A percentile compares a stretch with the other conserved stretches of the same genome.
These are phyloP conservation scores for Vicia sativa DNA, from an alignment of 306 rosid species.

Conservation along the genomic window DNA sequence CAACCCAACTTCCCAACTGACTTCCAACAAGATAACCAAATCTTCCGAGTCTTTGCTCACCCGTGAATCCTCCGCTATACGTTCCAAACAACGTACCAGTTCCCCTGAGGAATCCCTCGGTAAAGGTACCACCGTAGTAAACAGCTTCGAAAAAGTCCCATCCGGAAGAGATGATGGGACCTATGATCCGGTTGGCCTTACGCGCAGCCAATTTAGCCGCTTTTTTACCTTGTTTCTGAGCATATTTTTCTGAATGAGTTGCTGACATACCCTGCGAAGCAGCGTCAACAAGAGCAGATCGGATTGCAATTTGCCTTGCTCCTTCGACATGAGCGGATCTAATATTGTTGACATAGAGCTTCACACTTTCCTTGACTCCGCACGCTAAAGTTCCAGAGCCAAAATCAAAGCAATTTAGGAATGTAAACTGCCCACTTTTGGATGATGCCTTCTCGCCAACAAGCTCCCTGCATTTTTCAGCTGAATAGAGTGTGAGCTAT, in stretches of 20 bases:
- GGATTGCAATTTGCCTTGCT: constrained; percentile 55
- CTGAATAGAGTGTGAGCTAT: constrained; percentile 39
- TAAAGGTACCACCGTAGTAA: constrained; percentile 73
- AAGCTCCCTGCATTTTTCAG: constrained; percentile 85
- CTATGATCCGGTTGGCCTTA: constrained; percentile 63
- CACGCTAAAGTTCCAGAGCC: constrained; percentile 71
- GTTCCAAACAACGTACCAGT: constrained; percentile 75
- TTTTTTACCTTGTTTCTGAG: constrained; percentile 67
- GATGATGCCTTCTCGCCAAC: constrained; percentile 83
- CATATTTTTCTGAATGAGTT: constrained; percentile 57
- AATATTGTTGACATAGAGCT: constrained; percentile 68
- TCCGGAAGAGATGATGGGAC: constrained; percentile 83
- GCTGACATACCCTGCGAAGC: constrained; percentile 54
- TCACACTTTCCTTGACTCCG: constrained; percentile 75
- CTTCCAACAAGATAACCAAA: constrained; percentile 91
- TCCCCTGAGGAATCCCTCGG: constrained; percentile 79
- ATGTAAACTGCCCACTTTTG: constrained; percentile 73
- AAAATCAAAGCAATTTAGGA: constrained; percentile 78
- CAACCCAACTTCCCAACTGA: constrained; percentile 87
- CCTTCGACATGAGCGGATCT: constrained; percentile 73
- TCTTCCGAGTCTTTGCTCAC: constrained; percentile 80
- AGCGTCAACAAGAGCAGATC: constrained; percentile 60
- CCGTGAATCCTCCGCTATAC: constrained; percentile 65
- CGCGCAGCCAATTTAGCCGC: constrained; percentile 75
- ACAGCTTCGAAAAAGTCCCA: constrained; percentile 92